These are phyloP conservation scores for Fallopia convolvulus DNA, from an alignment of 148 eudicot genomes.

Conservation along the genomic window DNA sequence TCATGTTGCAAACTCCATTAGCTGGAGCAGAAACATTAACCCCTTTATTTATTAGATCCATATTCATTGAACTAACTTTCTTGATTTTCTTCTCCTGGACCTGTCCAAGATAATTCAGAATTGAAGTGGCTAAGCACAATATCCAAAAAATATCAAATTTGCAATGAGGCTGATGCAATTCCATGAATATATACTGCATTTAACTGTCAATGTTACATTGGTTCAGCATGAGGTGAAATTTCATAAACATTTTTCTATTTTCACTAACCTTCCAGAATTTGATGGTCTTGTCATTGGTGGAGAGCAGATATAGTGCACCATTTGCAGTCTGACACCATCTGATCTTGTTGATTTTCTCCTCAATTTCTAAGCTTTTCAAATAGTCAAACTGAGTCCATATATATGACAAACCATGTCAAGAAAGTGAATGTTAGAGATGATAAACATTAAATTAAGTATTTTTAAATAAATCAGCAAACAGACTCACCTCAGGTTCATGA, in stretches of 20 bases:
- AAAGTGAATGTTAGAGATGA: slow-evolving; percentile 7
- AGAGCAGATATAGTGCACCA: slow-evolving; percentile 82
- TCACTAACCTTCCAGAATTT: slow-evolving; percentile 86
- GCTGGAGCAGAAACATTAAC: slow-evolving; percentile 46
- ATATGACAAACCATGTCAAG: slow-evolving; percentile 11
- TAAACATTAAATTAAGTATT: slow-evolving; percentile 1
- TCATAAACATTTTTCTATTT: not conserved
- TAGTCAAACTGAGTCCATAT: slow-evolving; percentile 77
- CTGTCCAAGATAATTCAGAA: slow-evolving; percentile 22
- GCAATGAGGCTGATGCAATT: not conserved
- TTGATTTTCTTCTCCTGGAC: slow-evolving; percentile 76
- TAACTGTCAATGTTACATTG: not conserved
- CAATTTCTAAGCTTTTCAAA: slow-evolving; percentile 97
- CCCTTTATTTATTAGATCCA: slow-evolving; percentile 38
- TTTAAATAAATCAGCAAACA: not conserved
- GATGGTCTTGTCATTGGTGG: slow-evolving; percentile 94
- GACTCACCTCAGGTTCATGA: slow-evolving; percentile 90
- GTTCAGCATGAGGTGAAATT: not conserved
- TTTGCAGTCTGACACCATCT: slow-evolving; percentile 96
- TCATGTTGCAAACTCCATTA: slow-evolving; percentile 43
- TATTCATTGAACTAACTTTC: slow-evolving; percentile 55
- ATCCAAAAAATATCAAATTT: not conserved
- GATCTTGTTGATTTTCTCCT: slow-evolving; percentile 98
- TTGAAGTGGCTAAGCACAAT: not conserved
- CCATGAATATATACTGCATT: not conserved